Percentiles rank a stretch among this genome's conserved stretches.
Evolutionary conservation across 768 basidiomycete genomes (phyloP).

Genomic region (Phylloporus arenicola): DNA sequence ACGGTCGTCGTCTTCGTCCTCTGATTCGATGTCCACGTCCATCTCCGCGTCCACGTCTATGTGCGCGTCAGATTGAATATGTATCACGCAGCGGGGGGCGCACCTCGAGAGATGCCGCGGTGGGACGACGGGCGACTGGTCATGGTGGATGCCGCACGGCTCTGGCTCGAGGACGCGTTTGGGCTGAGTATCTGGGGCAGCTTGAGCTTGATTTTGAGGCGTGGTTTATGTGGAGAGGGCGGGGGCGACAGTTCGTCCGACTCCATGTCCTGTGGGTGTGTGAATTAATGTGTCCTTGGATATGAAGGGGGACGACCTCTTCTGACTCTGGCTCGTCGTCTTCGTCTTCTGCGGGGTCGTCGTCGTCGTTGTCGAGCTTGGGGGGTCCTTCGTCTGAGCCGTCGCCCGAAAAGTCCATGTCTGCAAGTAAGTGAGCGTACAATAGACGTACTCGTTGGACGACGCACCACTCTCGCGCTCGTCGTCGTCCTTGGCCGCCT

Average conservation of each 20-base stretch:
- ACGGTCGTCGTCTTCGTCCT: constrained; percentile 36
- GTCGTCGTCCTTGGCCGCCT: not conserved
- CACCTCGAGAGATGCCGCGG: constrained; percentile 25
- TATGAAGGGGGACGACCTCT: not conserved
- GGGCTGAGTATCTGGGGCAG: constrained; percentile 38
- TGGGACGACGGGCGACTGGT: constrained; percentile 22
- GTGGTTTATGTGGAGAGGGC: constrained; percentile 33
- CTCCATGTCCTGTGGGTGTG: constrained; percentile 25
- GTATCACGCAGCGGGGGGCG: not conserved
- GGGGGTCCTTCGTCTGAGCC: constrained; percentile 35
- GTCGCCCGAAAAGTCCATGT: constrained; percentile 21
- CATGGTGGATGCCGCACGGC: constrained; percentile 23
- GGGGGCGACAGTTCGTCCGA: constrained; percentile 33
- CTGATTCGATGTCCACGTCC: constrained; percentile 35
- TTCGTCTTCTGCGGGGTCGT: constrained; percentile 22
- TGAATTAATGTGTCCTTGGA: not conserved
- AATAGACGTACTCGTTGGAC: too few species aligned
- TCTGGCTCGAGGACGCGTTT: constrained; percentile 29
- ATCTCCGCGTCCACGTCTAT: not conserved
- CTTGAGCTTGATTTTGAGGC: constrained; percentile 60
- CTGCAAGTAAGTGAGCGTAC: not conserved
- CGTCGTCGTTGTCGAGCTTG: constrained; percentile 30
- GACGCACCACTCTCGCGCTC: not conserved
- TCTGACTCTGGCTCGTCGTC: constrained; percentile 18
- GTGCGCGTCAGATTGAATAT: not conserved